phyloP scores from a whole-genome alignment of 2,329 filamentous ascomycete genomes.

The Malbranchea cinnamomea region DNA sequence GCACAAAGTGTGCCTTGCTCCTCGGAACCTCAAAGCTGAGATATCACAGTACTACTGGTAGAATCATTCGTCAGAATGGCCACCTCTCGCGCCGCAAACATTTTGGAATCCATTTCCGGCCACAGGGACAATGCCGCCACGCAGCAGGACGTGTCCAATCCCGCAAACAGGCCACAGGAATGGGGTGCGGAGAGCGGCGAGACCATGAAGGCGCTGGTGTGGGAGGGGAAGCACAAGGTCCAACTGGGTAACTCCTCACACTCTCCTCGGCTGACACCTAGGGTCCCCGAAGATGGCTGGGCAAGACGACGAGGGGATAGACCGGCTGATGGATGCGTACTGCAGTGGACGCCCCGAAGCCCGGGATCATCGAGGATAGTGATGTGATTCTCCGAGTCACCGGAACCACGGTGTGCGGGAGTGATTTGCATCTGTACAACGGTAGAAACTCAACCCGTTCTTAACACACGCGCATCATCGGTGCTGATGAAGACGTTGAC shows the following conservation, averaged over 20 bases:
- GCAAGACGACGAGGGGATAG: too few relatives aligned
- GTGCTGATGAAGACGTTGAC: conserved; percentile 7
- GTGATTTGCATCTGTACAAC: conserved; percentile 39
- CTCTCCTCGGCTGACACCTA: too few relatives aligned
- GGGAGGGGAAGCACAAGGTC: conserved; percentile 71
- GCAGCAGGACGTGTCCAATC: conserved; percentile 54
- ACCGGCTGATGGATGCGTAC: too few relatives aligned
- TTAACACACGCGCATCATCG: conserved; percentile 2
- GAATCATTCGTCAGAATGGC: too few relatives aligned
- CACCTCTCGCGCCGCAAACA: conserved; percentile 50
- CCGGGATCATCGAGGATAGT: conserved; percentile 53
- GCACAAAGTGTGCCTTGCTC: too few relatives aligned
- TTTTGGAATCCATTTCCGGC: conserved; percentile 52
- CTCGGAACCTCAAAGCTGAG: too few relatives aligned
- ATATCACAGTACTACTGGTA: too few relatives aligned
- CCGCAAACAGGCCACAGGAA: conserved; percentile 37
- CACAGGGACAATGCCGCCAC: conserved; percentile 51
- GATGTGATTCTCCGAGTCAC: conserved; percentile 75
- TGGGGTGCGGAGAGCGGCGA: conserved; percentile 38
- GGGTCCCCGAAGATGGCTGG: too few relatives aligned
- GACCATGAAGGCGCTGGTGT: conserved; percentile 66
- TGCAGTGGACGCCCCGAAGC: conserved; percentile 51
- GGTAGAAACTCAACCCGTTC: conserved; percentile 16
- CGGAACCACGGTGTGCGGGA: conserved; percentile 47
- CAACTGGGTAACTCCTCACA: conserved; percentile 37